Conservation (phyloP, 371 early-diverging fungal species). For the Gilbertella persicaria region DNA sequence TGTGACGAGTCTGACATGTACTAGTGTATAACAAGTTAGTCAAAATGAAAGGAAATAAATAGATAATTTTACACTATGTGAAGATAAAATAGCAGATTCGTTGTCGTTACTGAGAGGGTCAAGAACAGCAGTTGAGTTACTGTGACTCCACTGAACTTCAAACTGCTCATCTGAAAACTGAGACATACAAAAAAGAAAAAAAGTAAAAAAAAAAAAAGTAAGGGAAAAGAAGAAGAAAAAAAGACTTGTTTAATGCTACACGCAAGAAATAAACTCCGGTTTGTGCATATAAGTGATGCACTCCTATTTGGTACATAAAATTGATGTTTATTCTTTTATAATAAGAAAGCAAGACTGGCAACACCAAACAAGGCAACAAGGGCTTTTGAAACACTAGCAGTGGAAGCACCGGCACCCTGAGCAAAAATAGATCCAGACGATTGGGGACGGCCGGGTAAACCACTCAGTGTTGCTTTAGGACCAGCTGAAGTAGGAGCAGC, state of each 20-base stretch:
- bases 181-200: slow-evolving; percentile 13
- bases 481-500: slow-evolving; percentile 31
- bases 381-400: slow-evolving; percentile 16
- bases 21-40: slow-evolving; percentile 1
- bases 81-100: slow-evolving; percentile 16
- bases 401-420: slow-evolving; percentile 25
- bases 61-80: slow-evolving; percentile 10
- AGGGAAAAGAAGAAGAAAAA: slow-evolving; percentile 8
- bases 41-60: background rate
- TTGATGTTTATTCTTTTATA: slow-evolving; percentile 17
- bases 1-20: slow-evolving; percentile 14
- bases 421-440: slow-evolving; percentile 38
- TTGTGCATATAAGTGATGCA: too few species aligned
- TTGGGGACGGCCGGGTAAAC: slow-evolving; percentile 27
- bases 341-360: slow-evolving; percentile 33
- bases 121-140: background rate
- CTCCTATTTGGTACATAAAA: background rate
- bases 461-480: slow-evolving; percentile 24
- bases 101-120: slow-evolving; percentile 15
- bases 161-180: slow-evolving; percentile 34
- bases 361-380: slow-evolving; percentile 29
- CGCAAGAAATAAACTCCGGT: too few species aligned
- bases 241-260: background rate
- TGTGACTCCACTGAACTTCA: slow-evolving; percentile 40
- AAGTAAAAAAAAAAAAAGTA: background rate